Conservation (phyloP, 495 filamentous ascomycete species). For the Trypethelium eluteriae region DNA sequence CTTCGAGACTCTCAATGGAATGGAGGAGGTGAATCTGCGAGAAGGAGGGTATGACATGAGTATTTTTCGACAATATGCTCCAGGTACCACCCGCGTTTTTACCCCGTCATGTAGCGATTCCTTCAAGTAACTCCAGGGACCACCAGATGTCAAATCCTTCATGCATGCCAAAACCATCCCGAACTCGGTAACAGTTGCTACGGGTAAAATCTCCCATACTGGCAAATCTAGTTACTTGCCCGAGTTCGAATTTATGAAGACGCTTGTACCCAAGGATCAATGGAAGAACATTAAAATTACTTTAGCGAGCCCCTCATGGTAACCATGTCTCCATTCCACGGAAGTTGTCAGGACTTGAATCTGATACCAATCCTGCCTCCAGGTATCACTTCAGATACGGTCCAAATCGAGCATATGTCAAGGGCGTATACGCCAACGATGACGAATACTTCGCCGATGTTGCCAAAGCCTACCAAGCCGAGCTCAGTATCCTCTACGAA, state of each 20-base stretch:
- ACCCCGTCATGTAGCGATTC: neutral
- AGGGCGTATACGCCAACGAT: slow-evolving; percentile 50
- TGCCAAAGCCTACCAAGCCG: slow-evolving; percentile 52
- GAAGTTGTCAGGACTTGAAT: neutral
- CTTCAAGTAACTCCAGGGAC: neutral
- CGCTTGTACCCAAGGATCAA: slow-evolving; percentile 40
- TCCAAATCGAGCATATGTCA: slow-evolving; percentile 49
- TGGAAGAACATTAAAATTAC: slow-evolving; percentile 55
- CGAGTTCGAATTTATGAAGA: slow-evolving; percentile 52
- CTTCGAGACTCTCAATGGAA: slow-evolving; percentile 34
- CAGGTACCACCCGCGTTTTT: neutral
- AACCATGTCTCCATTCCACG: neutral
- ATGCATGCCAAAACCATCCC: slow-evolving; percentile 35
- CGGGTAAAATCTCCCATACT: slow-evolving; percentile 37
- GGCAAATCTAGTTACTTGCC: slow-evolving; percentile 44
- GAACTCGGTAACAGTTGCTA: slow-evolving; percentile 38
- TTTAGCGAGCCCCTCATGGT: slow-evolving; percentile 57
- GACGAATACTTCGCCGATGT: slow-evolving; percentile 56
- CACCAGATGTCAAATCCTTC: slow-evolving; percentile 32
- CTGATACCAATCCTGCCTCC: neutral
- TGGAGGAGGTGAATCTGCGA: slow-evolving; percentile 31
- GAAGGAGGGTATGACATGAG: slow-evolving; percentile 26
- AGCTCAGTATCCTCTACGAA: slow-evolving; percentile 53
- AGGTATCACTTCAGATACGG: slow-evolving; percentile 55
- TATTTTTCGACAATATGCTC: slow-evolving; percentile 35